Conservation (phyloP, 2,329 filamentous ascomycete species). For the Dothideomycetes sp. region DNA sequence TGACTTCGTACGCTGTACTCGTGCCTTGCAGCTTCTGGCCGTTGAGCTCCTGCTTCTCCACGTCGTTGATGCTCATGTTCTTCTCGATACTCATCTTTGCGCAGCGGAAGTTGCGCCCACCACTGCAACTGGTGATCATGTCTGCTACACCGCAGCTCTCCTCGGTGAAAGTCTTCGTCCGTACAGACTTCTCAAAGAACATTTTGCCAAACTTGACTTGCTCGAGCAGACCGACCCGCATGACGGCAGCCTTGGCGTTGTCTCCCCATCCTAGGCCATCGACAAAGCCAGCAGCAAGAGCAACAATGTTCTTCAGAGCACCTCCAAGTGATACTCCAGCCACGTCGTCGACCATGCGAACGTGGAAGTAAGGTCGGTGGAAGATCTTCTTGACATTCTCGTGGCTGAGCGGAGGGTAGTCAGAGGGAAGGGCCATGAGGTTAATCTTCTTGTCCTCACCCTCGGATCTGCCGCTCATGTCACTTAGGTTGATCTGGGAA, state of each 20-base stretch:
- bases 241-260: slow-evolving; percentile 97
- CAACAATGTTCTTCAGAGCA: slow-evolving; percentile 94
- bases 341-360: slow-evolving; percentile 88
- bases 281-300: slow-evolving; percentile 86
- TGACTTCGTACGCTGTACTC: slow-evolving; percentile 81
- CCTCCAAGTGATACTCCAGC: slow-evolving; percentile 91
- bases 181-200: slow-evolving; percentile 78
- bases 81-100: slow-evolving; percentile 78
- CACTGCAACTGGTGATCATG: slow-evolving; percentile 85
- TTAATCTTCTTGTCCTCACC: slow-evolving; percentile 55
- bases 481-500: slow-evolving; percentile 29
- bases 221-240: slow-evolving; percentile 90
- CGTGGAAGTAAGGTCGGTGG: slow-evolving; percentile 95
- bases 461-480: slow-evolving; percentile 25
- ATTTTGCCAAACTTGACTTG: slow-evolving; percentile 93
- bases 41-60: slow-evolving; percentile 83
- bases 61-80: slow-evolving; percentile 69
- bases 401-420: slow-evolving; percentile 82
- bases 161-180: slow-evolving; percentile 85
- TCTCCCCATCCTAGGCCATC: slow-evolving; percentile 95
- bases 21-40: slow-evolving; percentile 96
- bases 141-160: slow-evolving; percentile 92
- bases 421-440: slow-evolving; percentile 63
- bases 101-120: slow-evolving; percentile 88
- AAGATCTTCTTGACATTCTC: slow-evolving; percentile 74